Evolutionary conservation across 2,329 filamentous ascomycete species (phyloP).

Genomic region (Venturia asperata): DNA sequence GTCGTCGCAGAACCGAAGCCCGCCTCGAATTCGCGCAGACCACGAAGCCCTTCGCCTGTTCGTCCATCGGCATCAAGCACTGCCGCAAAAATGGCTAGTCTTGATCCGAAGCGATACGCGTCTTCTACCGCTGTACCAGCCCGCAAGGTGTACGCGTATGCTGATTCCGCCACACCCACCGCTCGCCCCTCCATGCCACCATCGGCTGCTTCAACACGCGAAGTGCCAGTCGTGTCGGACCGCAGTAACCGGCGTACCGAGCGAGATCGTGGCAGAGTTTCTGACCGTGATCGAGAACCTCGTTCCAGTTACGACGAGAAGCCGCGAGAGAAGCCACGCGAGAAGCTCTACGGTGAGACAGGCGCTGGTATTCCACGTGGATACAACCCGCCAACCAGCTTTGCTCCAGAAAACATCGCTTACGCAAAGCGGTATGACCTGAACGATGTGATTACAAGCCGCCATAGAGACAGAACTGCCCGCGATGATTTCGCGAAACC

Average conservation of each 20-base stretch:
- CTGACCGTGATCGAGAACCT: conserved; percentile 14
- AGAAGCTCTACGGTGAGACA: conserved; percentile 15
- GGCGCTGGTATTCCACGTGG: not conserved
- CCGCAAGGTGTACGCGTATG: conserved; percentile 3
- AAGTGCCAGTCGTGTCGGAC: conserved; percentile 6
- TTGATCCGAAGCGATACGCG: conserved; percentile 12
- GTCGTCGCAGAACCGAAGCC: conserved; percentile 8
- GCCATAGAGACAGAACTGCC: not conserved
- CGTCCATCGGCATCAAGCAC: conserved; percentile 10
- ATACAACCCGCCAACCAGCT: not conserved
- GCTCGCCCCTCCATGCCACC: conserved; percentile 11
- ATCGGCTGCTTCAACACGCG: conserved; percentile 4
- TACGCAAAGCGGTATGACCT: not conserved
- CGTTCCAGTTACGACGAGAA: conserved; percentile 2
- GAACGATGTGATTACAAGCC: not conserved
- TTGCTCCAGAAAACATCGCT: not conserved
- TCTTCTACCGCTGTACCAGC: not conserved
- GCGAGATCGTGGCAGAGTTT: not conserved
- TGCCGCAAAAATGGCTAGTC: conserved; percentile 18
- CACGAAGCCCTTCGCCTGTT: conserved; percentile 13
- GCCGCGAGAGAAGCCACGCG: not conserved
- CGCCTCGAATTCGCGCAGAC: not conserved
- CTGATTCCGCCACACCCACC: not conserved
- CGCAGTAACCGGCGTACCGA: not conserved
- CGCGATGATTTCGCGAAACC: conserved; percentile 9